Conservation (phyloP, 2,329 filamentous ascomycete species). For the Stemphylium beticola region DNA sequence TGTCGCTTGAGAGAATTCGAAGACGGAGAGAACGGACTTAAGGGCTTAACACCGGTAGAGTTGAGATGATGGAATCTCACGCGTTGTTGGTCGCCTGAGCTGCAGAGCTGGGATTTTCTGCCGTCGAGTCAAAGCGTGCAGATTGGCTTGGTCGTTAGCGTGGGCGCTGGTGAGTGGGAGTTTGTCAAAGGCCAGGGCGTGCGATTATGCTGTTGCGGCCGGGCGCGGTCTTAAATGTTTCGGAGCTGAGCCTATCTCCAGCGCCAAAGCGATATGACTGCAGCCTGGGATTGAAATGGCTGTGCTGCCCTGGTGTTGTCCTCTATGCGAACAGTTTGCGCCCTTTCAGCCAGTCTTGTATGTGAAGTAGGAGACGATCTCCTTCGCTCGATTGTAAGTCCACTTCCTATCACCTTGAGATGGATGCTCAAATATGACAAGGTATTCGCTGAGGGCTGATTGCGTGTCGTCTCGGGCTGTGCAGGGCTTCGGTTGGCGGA, state of each 20-base stretch:
- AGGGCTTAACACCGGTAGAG: constrained; percentile 32
- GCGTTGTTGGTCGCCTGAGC: constrained; percentile 9
- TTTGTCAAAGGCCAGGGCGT: constrained; percentile 22
- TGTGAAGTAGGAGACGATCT: background rate
- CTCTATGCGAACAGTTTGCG: constrained; percentile 14
- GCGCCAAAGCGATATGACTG: constrained; percentile 18
- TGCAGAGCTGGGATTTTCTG: background rate
- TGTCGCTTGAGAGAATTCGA: constrained; percentile 1
- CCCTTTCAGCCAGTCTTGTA: background rate
- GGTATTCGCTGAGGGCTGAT: background rate
- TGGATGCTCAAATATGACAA: constrained; percentile 1
- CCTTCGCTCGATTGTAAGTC: background rate
- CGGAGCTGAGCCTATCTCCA: constrained; percentile 39
- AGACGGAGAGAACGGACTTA: constrained; percentile 26
- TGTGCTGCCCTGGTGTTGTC: constrained; percentile 15
- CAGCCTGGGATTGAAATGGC: constrained; percentile 22
- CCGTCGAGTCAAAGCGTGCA: constrained; percentile 10
- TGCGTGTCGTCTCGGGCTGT: background rate
- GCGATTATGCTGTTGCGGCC: constrained; percentile 21
- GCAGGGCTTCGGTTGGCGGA: constrained; percentile 1
- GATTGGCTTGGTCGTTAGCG: constrained; percentile 9
- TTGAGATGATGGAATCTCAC: constrained; percentile 9
- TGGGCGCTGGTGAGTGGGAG: constrained; percentile 9
- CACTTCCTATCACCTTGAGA: background rate
- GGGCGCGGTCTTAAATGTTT: constrained; percentile 37